Percentiles rank a stretch among this genome's conserved stretches.
These are phyloP conservation scores for Trichosporon sp. DNA, from an alignment of 1,284 basidiomycete species.

Conservation along the genomic window DNA sequence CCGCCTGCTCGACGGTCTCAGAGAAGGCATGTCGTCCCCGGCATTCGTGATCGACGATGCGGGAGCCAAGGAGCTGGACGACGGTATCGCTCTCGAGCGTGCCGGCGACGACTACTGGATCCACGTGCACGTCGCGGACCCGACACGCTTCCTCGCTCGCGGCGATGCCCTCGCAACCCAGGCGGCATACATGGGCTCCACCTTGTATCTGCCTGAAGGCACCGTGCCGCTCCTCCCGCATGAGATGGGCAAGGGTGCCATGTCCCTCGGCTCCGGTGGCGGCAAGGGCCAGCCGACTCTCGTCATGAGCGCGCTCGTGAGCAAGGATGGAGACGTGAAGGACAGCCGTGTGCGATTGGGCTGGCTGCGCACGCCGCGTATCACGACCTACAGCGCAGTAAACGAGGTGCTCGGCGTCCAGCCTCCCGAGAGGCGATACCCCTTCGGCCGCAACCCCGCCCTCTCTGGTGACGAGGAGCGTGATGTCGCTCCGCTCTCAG, in stretches of 20 bases:
- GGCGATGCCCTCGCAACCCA: conserved; percentile 64
- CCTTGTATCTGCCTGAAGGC: conserved; percentile 68
- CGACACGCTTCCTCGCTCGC: conserved; percentile 76
- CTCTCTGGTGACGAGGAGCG: not conserved
- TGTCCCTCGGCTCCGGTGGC: conserved; percentile 64
- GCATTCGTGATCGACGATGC: conserved; percentile 90
- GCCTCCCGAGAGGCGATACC: conserved; percentile 29
- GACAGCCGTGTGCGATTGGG: conserved; percentile 74
- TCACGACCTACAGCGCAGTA: conserved; percentile 71
- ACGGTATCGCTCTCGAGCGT: conserved; percentile 82
- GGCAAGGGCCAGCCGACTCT: conserved; percentile 62
- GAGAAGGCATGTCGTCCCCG: conserved; percentile 76
- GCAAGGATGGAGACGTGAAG: conserved; percentile 66
- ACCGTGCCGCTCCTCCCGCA: conserved; percentile 72
- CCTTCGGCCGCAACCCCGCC: conserved; percentile 36
- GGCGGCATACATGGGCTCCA: conserved; percentile 63
- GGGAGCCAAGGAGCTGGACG: conserved; percentile 84
- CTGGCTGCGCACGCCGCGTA: conserved; percentile 69
- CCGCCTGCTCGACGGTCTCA: conserved; percentile 46
- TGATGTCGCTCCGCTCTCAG: conserved; percentile 12
- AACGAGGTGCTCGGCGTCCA: conserved; percentile 62
- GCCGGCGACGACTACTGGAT: conserved; percentile 72
- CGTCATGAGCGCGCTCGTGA: conserved; percentile 79
- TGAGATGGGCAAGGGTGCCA: conserved; percentile 57
- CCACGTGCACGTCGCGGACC: conserved; percentile 92